These are phyloP conservation scores for Triticum timopheevii DNA, from an alignment of 176 grass and related monocot genomes.

Conservation along the genomic window DNA sequence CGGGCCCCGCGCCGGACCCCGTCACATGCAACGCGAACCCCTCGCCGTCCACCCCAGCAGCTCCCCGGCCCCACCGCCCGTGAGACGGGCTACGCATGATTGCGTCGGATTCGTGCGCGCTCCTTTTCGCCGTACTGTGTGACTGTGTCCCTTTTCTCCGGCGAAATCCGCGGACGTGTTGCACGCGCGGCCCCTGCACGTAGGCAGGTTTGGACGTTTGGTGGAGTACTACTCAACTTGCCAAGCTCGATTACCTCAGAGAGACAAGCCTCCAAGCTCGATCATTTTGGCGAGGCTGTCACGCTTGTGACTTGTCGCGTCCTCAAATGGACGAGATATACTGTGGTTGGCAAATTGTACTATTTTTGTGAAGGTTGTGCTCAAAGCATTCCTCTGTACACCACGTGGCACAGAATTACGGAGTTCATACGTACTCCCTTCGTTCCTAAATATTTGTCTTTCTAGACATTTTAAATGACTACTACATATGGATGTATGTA, in stretches of 20 bases:
- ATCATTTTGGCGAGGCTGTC: neutral
- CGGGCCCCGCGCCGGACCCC: slow-evolving; percentile 5
- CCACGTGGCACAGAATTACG: no score
- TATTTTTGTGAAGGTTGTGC: no score
- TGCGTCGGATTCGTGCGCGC: neutral
- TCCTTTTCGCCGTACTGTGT: neutral
- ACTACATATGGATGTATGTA: no score
- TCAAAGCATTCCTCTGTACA: no score
- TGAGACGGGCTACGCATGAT: neutral
- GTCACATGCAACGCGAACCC: slow-evolving; percentile 14
- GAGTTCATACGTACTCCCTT: no score
- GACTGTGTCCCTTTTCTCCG: no score
- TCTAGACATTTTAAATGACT: no score
- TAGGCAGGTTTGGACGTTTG: no score
- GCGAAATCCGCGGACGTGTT: neutral
- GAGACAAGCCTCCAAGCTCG: neutral
- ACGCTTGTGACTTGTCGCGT: neutral
- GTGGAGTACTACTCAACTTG: neutral
- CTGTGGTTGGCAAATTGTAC: no score
- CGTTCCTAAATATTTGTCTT: no score
- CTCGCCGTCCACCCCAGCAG: neutral
- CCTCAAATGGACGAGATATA: neutral
- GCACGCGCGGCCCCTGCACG: neutral
- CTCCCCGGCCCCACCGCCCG: neutral
- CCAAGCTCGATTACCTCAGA: neutral